Evolutionary conservation across 2,329 filamentous ascomycete species (phyloP).

Genomic region (Ophiostoma sp.): DNA sequence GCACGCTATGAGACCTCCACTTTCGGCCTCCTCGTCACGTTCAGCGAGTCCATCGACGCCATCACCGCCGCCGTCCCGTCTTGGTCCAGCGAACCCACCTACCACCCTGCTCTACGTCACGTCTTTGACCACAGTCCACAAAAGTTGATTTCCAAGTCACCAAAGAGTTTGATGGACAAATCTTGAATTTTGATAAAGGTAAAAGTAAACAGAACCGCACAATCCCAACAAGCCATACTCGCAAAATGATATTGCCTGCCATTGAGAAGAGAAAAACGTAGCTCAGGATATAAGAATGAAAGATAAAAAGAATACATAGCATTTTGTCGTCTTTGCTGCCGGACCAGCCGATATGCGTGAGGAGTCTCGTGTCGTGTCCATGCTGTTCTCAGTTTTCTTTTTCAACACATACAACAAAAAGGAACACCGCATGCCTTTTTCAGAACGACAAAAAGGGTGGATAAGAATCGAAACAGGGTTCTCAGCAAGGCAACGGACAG

Average conservation of each 20-base stretch:
- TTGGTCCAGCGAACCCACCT: constrained; percentile 29
- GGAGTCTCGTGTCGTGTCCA: neutral
- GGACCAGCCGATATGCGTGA: constrained; percentile 13
- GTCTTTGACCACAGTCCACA: neutral
- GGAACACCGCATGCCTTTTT: neutral
- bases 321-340: neutral
- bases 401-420: neutral
- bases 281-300: neutral
- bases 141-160: neutral
- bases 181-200: neutral
- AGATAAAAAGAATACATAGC: neutral
- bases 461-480: neutral
- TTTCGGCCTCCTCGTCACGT: neutral
- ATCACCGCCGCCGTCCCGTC: constrained; percentile 26
- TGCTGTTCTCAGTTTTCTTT: neutral
- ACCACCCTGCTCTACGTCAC: constrained; percentile 47
- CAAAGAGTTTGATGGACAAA: neutral
- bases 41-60: constrained; percentile 21
- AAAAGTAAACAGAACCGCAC: neutral
- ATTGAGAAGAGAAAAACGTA: neutral
- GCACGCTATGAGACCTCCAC: constrained; percentile 26
- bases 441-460: neutral
- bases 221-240: neutral
- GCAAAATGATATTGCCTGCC: neutral
- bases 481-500: neutral